Base-by-base conservation (phyloP, 192 early-diverging fungal species). In the Umbelopsis sp. region DNA sequence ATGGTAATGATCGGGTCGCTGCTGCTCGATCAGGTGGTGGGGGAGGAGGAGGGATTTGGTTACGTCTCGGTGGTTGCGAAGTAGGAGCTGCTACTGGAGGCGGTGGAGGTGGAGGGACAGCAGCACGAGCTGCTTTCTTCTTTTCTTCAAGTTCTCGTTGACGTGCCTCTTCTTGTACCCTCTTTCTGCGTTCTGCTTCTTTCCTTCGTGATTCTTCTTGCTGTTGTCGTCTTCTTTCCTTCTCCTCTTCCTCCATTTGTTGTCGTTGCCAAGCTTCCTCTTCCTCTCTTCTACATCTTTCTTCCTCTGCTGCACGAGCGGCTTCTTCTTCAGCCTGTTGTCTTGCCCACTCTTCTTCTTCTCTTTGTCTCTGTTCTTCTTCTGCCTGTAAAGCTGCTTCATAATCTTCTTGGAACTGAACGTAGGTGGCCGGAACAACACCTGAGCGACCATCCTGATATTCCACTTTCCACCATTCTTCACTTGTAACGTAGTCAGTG, bases 391-490 rank as follows among this genome's bases (percentile, higher is more conserved):
- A 24, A 34, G 62, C 68, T 2, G 47, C 45, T 17, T 71, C 66
- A 65, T 67, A 68, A 5, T 75, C 65, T 3, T 83, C 79, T 49
- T 71, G 70, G 50, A 75, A 75, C 34, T 73, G 51, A 14, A 70
- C 43, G 69, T 97, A 98, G 5, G 88, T 82, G 9, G 92, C 90
- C 2, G 97, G 97, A 7, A 96, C 91, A 45, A 99, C 88, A 12
- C 97, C 97, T 45, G 86, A 66, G 20, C 70, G 70, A 32, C 77
- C 77, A 70, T 89, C 84, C 20, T 89, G 82, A 29, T 87, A 81
- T 4, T 84, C 81, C 66, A 92, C 73, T 34, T 91, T 87, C 94
- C 94, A 96, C 97, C 97, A 99, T 52, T 97, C 96, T 3, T 88
- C 80, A 65, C 85, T 90, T 66, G 91, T 91, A 3, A 91, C 90